Evolutionary conservation across 2,329 filamentous ascomycete genomes (phyloP), one percentile per base, ranked within the genome.

Genomic region (Trichoderma brevicompactum): DNA sequence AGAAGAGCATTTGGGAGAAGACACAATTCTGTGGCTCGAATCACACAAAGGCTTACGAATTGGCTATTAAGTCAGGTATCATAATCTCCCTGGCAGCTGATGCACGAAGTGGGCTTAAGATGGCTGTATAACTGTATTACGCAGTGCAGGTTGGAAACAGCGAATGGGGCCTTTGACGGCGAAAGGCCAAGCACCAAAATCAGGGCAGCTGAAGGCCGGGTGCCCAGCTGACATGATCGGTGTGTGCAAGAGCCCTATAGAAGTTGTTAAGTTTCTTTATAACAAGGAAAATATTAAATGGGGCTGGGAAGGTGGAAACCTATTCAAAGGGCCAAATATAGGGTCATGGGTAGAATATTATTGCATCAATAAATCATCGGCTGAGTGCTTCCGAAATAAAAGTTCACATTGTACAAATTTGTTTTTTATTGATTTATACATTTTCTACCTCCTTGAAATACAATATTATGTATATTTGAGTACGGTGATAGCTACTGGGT

Each of bases 81-180:
- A 28, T 5, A 28, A 69, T 80, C 32, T 78, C 78, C 0, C 69
- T 80, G 8, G 79, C 78, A 0, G 79, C 79, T 0, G 79, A 80
- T 53, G 76, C 76, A 0, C 28, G 66, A 1, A 77, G 77, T 0
- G 76, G 77, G 0, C 74, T 74, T 67, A 77, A 78, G 2, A 77
- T 76, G 72, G 78, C 78, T 0, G 65, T 74, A 50, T 82, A 85
- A 72, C 71, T 85, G 19, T 70, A 74, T 36, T 81, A 79, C 70
- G 81, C 81, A 2, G 79, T 83, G 41, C 73, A 80, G 58, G 81
- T 79, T 4, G 82, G 82, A 1, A 77, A 83, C 82, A 5, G 79
- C 67, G 23, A 71, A 70, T 59, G 80, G 80, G 2, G 79, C 80
- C 23, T 17, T 70, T 81, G 46, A 81, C 76, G 1, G 70, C 82